phyloP scores from a whole-genome alignment of 2,329 filamentous ascomycete species.

The Fusarium albosuccineum region DNA sequence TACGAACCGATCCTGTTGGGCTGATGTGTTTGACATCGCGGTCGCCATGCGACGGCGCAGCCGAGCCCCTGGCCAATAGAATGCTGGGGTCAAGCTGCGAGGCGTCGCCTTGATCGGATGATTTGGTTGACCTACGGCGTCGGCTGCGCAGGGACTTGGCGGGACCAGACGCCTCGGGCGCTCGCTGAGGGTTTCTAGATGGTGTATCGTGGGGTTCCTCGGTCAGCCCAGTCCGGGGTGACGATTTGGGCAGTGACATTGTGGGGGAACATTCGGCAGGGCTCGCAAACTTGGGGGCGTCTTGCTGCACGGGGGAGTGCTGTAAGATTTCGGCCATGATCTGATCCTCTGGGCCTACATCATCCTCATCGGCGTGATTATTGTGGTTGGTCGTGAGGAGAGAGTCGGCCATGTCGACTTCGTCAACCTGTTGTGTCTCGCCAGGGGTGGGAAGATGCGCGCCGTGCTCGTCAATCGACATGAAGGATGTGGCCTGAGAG shows the following conservation, averaged over 20 bases:
- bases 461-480: conserved; percentile 21
- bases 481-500: conserved; percentile 21
- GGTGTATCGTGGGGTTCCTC: conserved; percentile 19
- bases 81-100: conserved; percentile 48
- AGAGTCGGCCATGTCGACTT: conserved; percentile 35
- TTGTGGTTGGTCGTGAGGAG: conserved; percentile 17
- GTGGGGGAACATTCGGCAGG: conserved; percentile 24
- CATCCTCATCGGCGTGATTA: conserved; percentile 34
- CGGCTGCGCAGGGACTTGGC: conserved; percentile 50
- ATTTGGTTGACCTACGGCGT: conserved; percentile 42
- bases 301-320: conserved; percentile 38
- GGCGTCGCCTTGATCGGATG: conserved; percentile 39
- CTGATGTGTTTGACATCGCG: conserved; percentile 34
- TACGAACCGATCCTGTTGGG: conserved; percentile 39
- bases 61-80: conserved; percentile 44
- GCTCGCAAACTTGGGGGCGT: conserved; percentile 19
- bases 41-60: conserved; percentile 23
- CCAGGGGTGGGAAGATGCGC: conserved; percentile 40
- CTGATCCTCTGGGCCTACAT: conserved; percentile 46
- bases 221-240: conserved; percentile 19
- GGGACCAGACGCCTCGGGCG: conserved; percentile 45
- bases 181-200: conserved; percentile 27
- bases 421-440: conserved; percentile 38
- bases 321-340: conserved; percentile 49
- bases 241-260: conserved; percentile 25